Evolutionary conservation across 768 basidiomycete genomes (phyloP).

Genomic region (Termitomyces sp.): DNA sequence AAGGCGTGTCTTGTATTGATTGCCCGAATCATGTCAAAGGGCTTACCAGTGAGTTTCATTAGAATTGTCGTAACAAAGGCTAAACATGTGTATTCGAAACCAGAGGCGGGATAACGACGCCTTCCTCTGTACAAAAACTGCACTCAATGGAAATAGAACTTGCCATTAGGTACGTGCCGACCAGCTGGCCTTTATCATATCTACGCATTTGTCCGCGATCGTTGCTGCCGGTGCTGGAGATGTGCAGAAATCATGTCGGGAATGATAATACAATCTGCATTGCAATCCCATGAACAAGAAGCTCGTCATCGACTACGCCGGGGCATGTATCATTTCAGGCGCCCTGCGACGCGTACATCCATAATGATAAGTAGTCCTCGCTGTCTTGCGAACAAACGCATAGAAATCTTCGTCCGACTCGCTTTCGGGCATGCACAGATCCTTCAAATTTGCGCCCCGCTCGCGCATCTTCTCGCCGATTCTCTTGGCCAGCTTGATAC

Average conservation of each 20-base stretch:
- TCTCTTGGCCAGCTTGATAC: constrained; percentile 14
- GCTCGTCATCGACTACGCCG: constrained; percentile 42
- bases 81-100: too few species aligned
- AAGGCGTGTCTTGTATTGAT: too few species aligned
- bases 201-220: constrained; percentile 34
- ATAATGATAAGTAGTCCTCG: constrained; percentile 26
- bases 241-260: constrained; percentile 26
- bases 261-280: constrained; percentile 28
- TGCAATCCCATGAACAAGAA: constrained; percentile 38
- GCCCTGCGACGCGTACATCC: constrained; percentile 30
- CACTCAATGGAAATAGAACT: not conserved
- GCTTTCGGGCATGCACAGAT: constrained; percentile 17
- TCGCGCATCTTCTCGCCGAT: constrained; percentile 18
- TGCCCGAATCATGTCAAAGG: too few species aligned
- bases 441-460: constrained; percentile 19
- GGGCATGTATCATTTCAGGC: constrained; percentile 13
- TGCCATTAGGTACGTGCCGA: not conserved
- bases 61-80: too few species aligned
- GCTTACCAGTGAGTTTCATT: too few species aligned
- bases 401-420: constrained; percentile 23
- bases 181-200: constrained; percentile 18
- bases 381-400: constrained; percentile 15
- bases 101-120: too few species aligned
- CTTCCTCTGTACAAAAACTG: not conserved
- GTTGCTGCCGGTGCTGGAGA: constrained; percentile 25